A percentile compares a stretch with the other conserved stretches of the same genome.
phyloP scores from a whole-genome alignment of 2,329 filamentous ascomycete species.

The Cyclaneusma minus region DNA sequence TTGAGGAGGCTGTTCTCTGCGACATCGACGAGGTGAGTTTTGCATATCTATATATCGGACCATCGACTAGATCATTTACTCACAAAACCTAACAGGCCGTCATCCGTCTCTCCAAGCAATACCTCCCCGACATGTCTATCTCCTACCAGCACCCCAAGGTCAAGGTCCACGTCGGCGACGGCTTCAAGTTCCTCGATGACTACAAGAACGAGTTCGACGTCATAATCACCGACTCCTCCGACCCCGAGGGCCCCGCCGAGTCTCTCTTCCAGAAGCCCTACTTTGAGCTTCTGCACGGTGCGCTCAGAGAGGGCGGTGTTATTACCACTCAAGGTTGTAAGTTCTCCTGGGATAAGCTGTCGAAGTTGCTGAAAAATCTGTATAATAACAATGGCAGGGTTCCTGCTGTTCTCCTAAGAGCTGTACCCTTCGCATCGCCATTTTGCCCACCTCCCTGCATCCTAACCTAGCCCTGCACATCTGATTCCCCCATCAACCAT shows the following conservation, averaged over 20 bases:
- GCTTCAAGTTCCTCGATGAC: conserved; percentile 95
- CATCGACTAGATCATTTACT: too few species aligned
- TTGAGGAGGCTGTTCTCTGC: conserved; percentile 92
- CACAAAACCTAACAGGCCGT: conserved; percentile 49
- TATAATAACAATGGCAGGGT: too few species aligned
- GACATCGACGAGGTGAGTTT: conserved; percentile 78
- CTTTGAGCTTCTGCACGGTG: conserved; percentile 84
- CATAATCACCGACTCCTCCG: conserved; percentile 97
- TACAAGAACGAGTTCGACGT: conserved; percentile 97
- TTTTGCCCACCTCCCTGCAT: too few species aligned
- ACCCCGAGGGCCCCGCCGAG: conserved; percentile 94
- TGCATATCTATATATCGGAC: conserved; percentile 1
- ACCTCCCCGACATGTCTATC: conserved; percentile 83
- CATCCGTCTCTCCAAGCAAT: conserved; percentile 96
- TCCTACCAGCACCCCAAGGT: conserved; percentile 91
- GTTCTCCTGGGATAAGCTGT: conserved; percentile 67
- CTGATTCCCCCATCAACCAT: too few species aligned
- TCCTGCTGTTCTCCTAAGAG: too few species aligned
- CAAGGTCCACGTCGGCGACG: conserved; percentile 85
- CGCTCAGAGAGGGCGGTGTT: conserved; percentile 87
- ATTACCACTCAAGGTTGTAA: conserved; percentile 99
- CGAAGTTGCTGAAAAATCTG: too few species aligned
- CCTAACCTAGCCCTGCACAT: too few species aligned
- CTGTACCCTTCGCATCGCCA: too few species aligned
- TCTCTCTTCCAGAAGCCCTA: conserved; percentile 97